Base-by-base conservation (phyloP, 805 yeast genomes). In the Yarrowia divulgata region DNA sequence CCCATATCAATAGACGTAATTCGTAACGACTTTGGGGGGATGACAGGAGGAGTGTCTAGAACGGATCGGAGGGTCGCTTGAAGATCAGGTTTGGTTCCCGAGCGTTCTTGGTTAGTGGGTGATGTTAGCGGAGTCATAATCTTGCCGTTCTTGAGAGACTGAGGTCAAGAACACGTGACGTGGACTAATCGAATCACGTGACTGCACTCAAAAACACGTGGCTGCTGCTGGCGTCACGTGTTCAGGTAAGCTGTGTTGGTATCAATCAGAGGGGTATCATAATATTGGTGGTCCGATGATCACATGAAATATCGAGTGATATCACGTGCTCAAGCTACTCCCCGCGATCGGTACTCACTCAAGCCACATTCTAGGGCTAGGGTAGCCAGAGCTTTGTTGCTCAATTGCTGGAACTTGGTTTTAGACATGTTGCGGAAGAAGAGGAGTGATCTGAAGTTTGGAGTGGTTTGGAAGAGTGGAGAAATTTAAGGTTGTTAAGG, bases 1-100 rank as follows among this genome's bases (percentile, higher is more conserved):
- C 68, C 68, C 57, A 63, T 48, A 37, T 63, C 68, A 2, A 63
- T 39, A 7, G 68, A 63, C 6, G 68, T 49, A 0, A 63, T 63
- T 18, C 66, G 3, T 4, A 32, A n/a, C 8, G 45, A 10, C 9
- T 37, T 19, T 1, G 43, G 45, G 10, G 46, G 29, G 1, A 13
- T 3, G 14, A 16, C 16, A 9, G 55, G 46, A 14, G 57, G 57
- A 19, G 46, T 8, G 2, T 35, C 50, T 5, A 49, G 48, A 2
- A 49, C 68, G 2, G 57, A 19, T 13, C 14, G 14, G 19, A 63
- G 57, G 14, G 57, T 14, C 0, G 19, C 29, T 3, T 48, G 57
- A 12, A 63, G 68, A 2, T 63, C 57, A 1, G 57, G 57, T 29
- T 63, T 63, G 9, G 55, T 63, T 35, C 68, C 68, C 4, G 57